Base-by-base conservation (phyloP, 495 filamentous ascomycete species). In the Tuber brumale region DNA sequence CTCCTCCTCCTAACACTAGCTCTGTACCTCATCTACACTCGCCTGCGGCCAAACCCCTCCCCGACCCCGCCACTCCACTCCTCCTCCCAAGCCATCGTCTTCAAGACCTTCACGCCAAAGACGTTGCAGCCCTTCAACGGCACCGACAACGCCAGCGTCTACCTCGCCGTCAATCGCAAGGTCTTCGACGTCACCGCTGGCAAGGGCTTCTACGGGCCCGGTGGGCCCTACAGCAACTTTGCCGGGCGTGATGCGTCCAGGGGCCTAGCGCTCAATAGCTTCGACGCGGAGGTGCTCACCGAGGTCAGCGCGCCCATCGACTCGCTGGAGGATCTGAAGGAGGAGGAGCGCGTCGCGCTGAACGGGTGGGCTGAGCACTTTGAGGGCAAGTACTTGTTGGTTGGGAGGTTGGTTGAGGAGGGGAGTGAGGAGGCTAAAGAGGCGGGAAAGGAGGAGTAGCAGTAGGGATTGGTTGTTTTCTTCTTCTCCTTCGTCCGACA, bases 231-330 rank as follows among this genome's bases (percentile, higher is more conserved):
- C 84, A 91, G 90, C 83, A 97, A 97, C 85, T 97, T 97, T 78
- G 94, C 94, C 0, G 94, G 94, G 14, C 89, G 93, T n/a, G 94
- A 97, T 81, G 95, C 95, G n/a, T 93, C 89, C 74, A 88, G 95
- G 70, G 95, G 95, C 16, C 85, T 99, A 77, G 96, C 95, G 5
- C 92, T 88, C 85, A 92, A 94, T 78, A 97, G 93, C 85, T 98
- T 99, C 84, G 96, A 97, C 82, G 91, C 94, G 86, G 91, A 94
- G 7, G 97, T 98, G 95, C 85, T 98, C 86, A 98, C 95, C 48
- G 92, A 97, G 83, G 84, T 98, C 72, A 88, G 94, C 69, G 94
- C 89, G 5, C 94, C 94, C 39, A 85, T 99, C 75, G 96, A 99
- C 84, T 90, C 87, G 70, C 87, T 98, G 39, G 87, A 89, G 73